Conservation (phyloP, 768 basidiomycete species). For the Trametes gibbosa region DNA sequence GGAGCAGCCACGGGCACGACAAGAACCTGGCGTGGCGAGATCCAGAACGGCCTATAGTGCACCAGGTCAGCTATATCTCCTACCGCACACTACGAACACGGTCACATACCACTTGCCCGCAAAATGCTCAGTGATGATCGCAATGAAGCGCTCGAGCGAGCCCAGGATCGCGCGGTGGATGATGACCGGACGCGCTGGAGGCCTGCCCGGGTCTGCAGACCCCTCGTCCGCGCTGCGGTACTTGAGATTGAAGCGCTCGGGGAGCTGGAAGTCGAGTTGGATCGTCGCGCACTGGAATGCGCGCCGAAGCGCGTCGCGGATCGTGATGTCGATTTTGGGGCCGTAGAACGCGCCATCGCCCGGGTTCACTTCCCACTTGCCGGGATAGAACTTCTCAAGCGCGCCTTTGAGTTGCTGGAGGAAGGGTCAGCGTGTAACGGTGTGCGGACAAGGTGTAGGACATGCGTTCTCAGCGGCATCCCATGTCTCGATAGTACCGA, state of each 20-base stretch:
- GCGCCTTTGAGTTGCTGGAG: constrained; percentile 77
- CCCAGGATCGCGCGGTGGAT: constrained; percentile 97
- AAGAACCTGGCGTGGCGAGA: constrained; percentile 93
- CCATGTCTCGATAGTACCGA: constrained; percentile 91
- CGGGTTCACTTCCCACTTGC: constrained; percentile 89
- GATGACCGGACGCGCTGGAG: constrained; percentile 84
- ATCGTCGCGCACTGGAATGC: constrained; percentile 99
- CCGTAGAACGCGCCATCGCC: constrained; percentile 99
- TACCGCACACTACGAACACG: neutral
- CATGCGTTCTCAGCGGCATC: constrained; percentile 78
- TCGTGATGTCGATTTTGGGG: constrained; percentile 97
- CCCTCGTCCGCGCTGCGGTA: constrained; percentile 78
- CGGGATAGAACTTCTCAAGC: constrained; percentile 82
- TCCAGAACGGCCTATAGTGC: constrained; percentile 86
- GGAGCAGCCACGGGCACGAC: constrained; percentile 91
- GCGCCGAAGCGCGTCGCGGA: constrained; percentile 86
- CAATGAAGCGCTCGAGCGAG: constrained; percentile 92
- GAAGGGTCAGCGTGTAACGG: neutral
- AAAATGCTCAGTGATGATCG: constrained; percentile 95
- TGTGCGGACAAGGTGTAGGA: neutral
- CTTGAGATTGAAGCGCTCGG: constrained; percentile 92
- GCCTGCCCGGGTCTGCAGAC: constrained; percentile 41
- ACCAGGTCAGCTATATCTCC: neutral
- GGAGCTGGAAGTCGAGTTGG: constrained; percentile 98
- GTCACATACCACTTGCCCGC: constrained; percentile 88